These are phyloP conservation scores for Rhizopus sp. DNA, from an alignment of 371 early-diverging fungal species.

Conservation along the genomic window DNA sequence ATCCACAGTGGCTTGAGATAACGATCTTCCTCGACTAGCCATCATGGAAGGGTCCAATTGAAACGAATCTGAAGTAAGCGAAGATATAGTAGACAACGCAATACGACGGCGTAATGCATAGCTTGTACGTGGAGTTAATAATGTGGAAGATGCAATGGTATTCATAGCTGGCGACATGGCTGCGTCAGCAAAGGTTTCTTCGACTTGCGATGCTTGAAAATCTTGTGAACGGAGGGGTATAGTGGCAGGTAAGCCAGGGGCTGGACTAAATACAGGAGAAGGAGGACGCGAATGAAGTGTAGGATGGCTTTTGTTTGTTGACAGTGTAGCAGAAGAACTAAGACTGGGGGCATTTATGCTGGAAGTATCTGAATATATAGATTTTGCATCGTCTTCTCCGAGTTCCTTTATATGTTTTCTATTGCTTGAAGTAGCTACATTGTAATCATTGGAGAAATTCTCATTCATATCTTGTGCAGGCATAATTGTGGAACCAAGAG, in stretches of 20 bases:
- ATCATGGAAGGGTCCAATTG: constrained; percentile 15
- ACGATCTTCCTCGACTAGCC: constrained; percentile 6
- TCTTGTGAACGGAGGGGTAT: constrained; percentile 30
- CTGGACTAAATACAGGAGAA: constrained; percentile 38
- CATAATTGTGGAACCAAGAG: neutral
- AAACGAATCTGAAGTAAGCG: constrained; percentile 22
- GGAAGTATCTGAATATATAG: constrained; percentile 32
- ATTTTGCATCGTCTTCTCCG: constrained; percentile 21
- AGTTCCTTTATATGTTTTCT: neutral
- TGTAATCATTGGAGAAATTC: neutral
- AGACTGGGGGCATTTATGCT: constrained; percentile 36
- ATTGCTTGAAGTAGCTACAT: neutral
- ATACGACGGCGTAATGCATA: constrained; percentile 24
- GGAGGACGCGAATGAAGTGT: constrained; percentile 37
- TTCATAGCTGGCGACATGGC: constrained; percentile 38
- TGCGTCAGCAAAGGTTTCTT: constrained; percentile 29
- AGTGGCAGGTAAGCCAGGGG: constrained; percentile 43
- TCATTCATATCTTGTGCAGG: neutral
- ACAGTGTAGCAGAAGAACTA: constrained; percentile 30
- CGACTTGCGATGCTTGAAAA: constrained; percentile 14
- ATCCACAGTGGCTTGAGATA: constrained; percentile 12
- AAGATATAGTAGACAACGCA: constrained; percentile 33
- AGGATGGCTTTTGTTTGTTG: constrained; percentile 24
- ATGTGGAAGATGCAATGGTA: constrained; percentile 43
- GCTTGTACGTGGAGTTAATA: constrained; percentile 37